phyloP scores from a whole-genome alignment of 371 early-diverging fungal genomes.

The Apophysomyces trapeziformis region DNA sequence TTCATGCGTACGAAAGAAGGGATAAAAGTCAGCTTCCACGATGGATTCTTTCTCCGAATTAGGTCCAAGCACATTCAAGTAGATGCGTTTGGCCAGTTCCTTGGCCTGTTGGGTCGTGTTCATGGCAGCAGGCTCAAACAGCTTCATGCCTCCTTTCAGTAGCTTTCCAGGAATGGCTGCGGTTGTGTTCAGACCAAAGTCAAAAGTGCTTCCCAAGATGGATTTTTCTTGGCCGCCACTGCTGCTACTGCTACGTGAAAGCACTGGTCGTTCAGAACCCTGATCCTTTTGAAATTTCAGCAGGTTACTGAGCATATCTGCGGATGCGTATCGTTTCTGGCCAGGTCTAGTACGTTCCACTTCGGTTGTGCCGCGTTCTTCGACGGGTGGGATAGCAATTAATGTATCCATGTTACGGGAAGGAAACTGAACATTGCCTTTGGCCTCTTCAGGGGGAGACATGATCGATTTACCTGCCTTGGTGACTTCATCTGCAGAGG shows the following conservation, averaged over 20 bases:
- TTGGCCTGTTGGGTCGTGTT: slow-evolving; percentile 55
- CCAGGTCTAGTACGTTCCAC: neutral
- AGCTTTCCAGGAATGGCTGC: slow-evolving; percentile 39
- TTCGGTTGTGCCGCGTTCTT: slow-evolving; percentile 14
- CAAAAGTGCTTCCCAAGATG: slow-evolving; percentile 25
- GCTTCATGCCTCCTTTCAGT: slow-evolving; percentile 31
- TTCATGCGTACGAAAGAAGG: slow-evolving; percentile 60
- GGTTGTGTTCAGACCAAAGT: slow-evolving; percentile 27
- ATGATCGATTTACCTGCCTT: slow-evolving; percentile 29
- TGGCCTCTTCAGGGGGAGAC: slow-evolving; percentile 13
- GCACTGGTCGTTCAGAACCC: slow-evolving; percentile 1
- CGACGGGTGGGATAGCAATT: slow-evolving; percentile 35
- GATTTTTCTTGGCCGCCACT: slow-evolving; percentile 18
- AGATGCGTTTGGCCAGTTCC: slow-evolving; percentile 53
- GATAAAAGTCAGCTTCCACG: slow-evolving; percentile 51
- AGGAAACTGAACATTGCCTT: slow-evolving; percentile 36
- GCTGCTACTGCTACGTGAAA: slow-evolving; percentile 24
- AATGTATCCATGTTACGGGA: slow-evolving; percentile 36
- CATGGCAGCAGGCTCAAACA: slow-evolving; percentile 17
- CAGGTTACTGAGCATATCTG: neutral
- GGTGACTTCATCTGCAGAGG: slow-evolving; percentile 2
- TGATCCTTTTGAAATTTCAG: neutral
- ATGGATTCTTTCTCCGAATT: slow-evolving; percentile 43
- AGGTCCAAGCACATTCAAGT: slow-evolving; percentile 39
- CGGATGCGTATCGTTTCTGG: slow-evolving; percentile 13